phyloP scores from a whole-genome alignment of 2,329 filamentous ascomycete species.

The Aspergillus bombycis region DNA sequence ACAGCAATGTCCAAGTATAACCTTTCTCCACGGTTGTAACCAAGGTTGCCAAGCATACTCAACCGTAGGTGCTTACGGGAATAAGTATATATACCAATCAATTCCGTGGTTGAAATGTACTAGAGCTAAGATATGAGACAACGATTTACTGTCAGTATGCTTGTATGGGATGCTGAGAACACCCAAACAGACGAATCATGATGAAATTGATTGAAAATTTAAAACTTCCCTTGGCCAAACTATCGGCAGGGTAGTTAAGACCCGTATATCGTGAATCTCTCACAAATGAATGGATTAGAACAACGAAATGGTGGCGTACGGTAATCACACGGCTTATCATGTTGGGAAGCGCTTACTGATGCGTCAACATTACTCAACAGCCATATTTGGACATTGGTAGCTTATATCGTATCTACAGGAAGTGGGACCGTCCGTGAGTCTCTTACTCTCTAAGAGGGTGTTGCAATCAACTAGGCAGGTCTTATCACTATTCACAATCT shows the following conservation, averaged over 20 bases:
- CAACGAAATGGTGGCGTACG: too few relatives aligned
- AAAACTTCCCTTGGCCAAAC: too few relatives aligned
- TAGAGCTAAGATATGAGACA: too few relatives aligned
- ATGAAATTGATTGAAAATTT: too few relatives aligned
- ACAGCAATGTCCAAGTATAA: neutral
- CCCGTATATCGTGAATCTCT: neutral
- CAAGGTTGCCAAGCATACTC: neutral
- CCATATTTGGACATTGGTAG: neutral
- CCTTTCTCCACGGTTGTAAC: neutral
- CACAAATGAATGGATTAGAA: neutral
- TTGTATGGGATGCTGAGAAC: neutral
- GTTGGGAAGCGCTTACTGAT: neutral
- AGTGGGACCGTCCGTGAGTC: neutral
- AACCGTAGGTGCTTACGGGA: neutral
- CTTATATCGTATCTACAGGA: neutral
- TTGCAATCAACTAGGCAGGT: neutral
- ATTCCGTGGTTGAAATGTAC: neutral
- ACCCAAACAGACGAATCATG: too few relatives aligned
- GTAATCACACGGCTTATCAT: too few relatives aligned
- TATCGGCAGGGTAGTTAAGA: too few relatives aligned
- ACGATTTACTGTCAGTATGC: neutral
- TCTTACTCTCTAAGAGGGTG: neutral
- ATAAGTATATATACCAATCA: neutral
- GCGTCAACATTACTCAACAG: neutral
- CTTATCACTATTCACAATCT: neutral